Conservation (phyloP, 495 filamentous ascomycete genomes). For the Chaetomidium leptoderma region DNA sequence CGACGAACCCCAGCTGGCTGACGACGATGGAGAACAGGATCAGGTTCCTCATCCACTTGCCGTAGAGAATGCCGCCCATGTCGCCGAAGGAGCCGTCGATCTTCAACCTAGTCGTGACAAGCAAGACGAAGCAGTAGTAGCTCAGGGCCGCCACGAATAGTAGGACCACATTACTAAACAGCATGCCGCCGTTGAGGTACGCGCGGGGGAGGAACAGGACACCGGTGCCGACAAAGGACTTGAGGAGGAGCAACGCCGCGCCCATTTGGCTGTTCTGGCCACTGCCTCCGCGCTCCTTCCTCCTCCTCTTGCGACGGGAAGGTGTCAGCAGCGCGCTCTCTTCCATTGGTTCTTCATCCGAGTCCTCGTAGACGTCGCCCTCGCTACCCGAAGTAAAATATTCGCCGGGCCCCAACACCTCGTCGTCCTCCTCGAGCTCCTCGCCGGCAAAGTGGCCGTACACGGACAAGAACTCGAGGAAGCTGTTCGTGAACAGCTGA, state of each 20-base stretch:
- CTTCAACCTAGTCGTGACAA: conserved; percentile 79
- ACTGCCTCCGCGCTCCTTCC: conserved; percentile 64
- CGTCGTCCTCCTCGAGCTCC: conserved; percentile 91
- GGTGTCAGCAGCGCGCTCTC: conserved; percentile 74
- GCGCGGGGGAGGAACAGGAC: conserved; percentile 94
- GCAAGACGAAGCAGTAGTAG: conserved; percentile 93
- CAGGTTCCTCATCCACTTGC: conserved; percentile 77
- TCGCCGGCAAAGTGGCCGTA: conserved; percentile 98
- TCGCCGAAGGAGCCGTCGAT: conserved; percentile 91
- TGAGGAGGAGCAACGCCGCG: conserved; percentile 79
- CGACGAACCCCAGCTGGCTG: conserved; percentile 91
- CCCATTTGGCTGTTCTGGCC: conserved; percentile 67
- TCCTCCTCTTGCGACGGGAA: conserved; percentile 62
- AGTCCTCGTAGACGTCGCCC: conserved; percentile 45
- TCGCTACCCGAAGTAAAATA: conserved; percentile 73
- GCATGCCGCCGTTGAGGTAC: conserved; percentile 91
- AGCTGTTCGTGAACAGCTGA: conserved; percentile 78
- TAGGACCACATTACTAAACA: conserved; percentile 89
- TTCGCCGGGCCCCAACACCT: conserved; percentile 75
- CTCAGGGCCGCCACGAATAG: conserved; percentile 76
- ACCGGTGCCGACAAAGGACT: conserved; percentile 95
- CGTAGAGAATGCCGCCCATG: conserved; percentile 88
- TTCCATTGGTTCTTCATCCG: conserved; percentile 71
- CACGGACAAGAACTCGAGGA: conserved; percentile 88
- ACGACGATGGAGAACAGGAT: conserved; percentile 89